A percentile compares a stretch with the other conserved stretches of the same genome.
These are phyloP conservation scores for Saccharomyces paradoxus DNA, from an alignment of 805 yeast genomes.

Conservation along the genomic window DNA sequence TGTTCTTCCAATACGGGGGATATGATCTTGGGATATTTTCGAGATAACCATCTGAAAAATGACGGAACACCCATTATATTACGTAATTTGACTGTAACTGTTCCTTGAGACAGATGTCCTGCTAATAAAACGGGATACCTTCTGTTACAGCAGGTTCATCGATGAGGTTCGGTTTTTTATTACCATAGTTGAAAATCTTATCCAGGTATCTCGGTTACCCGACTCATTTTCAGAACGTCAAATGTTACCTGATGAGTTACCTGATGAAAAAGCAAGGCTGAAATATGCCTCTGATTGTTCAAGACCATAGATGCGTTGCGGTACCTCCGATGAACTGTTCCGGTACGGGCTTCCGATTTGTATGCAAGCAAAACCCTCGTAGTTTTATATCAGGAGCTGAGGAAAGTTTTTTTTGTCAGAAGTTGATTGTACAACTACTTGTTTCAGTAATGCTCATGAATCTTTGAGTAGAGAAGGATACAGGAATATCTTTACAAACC, in stretches of 20 bases:
- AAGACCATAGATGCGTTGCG: no score
- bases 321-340: no score
- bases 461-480: no score
- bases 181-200: background rate
- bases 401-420: no score
- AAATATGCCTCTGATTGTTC: background rate
- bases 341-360: no score
- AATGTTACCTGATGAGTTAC: no score
- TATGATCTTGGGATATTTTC: slow-evolving; percentile 88
- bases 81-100: background rate
- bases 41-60: slow-evolving; percentile 89
- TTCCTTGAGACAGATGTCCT: background rate
- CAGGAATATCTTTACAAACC: no score
- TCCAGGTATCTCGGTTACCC: background rate
- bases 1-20: slow-evolving; percentile 81
- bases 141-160: background rate
- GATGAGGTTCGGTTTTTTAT: background rate
- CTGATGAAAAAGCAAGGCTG: background rate
- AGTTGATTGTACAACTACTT: no score
- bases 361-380: no score
- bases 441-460: no score
- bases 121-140: no score
- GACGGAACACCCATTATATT: slow-evolving; percentile 92
- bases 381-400: no score
- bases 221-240: background rate